Evolutionary conservation across 75 land plant species (phyloP), one percentile per base, ranked within the genome.

Genomic region (Selaginella moellendorffii): DNA sequence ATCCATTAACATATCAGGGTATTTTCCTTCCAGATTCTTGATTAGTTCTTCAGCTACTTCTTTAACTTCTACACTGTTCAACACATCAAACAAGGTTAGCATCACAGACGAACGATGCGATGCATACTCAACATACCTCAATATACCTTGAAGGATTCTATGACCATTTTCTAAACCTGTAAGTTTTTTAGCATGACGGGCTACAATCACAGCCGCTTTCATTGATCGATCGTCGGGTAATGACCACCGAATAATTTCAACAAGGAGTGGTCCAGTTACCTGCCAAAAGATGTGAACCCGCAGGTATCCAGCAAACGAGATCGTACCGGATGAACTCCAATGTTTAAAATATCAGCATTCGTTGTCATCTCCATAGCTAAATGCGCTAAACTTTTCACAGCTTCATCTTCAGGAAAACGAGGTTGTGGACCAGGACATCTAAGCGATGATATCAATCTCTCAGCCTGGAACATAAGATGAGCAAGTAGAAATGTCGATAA

Each of bases 181-280:
- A 64, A 70, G 72, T 25, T 70, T 64, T 52, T 30, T 62, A 29
- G 58, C 23, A 24, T 63, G 27, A 64, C 52, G 21, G 20, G 67
- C 67, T 53, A 70, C 25, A 21, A 28, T 67, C 28, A 70, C 19
- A 2, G 72, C 72, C 19, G 72, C 66, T 52, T 23, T 28, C 66
- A 70, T 63, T 12, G 72, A 65, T 27, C 63, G 58, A 23, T 24
- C 0, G 51, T 63, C 64, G 20, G 72, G 72, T 22, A 70, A 53
- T 28, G 72, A 65, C 72, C 72, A 70, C 19, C 72, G 69, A 63
- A 64, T 70, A 36, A 67, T 63, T n/a, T 70, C 72, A 27, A 70
- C 72, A 29, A 70, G 69, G 67, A 70, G 52, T 27, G 64, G 61
- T 19, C 72, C 67, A 54, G 67, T 70, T 24, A 70, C 72, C 72